Evolutionary conservation across 805 yeast species (phyloP).

Genomic region (Ogataea zsoltii): DNA sequence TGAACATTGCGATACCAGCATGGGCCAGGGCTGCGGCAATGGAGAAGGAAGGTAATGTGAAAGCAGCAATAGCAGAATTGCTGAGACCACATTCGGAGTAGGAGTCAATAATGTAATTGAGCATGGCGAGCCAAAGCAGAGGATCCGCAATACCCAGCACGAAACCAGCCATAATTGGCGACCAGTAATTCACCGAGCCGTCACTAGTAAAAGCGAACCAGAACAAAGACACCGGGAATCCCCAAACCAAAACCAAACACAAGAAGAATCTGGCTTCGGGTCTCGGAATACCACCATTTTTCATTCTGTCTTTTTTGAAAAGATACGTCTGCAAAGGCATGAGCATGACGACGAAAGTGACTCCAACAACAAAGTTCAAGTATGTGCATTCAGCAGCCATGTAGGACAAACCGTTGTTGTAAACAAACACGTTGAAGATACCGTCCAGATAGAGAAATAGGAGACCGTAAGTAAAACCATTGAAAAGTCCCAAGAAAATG

Average conservation of each 20-base stretch:
- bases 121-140: constrained; percentile 37
- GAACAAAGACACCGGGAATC: constrained; percentile 37
- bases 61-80: constrained; percentile 39
- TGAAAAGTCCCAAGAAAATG: constrained; percentile 35
- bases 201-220: constrained; percentile 38
- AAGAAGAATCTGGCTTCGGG: constrained; percentile 37
- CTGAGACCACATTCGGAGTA: constrained; percentile 35
- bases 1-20: constrained; percentile 42
- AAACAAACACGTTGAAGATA: constrained; percentile 36
- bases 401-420: constrained; percentile 32
- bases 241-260: constrained; percentile 38
- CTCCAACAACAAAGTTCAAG: constrained; percentile 38
- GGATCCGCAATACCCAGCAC: constrained; percentile 37
- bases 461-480: constrained; percentile 39
- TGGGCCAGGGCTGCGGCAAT: constrained; percentile 38
- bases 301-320: constrained; percentile 31
- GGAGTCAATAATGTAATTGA: constrained; percentile 36
- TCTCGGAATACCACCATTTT: constrained; percentile 35
- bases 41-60: constrained; percentile 38
- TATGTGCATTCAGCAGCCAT: constrained; percentile 37
- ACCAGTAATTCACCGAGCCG: constrained; percentile 36
- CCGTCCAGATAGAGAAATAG: constrained; percentile 38
- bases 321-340: constrained; percentile 36
- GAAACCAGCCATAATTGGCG: constrained; percentile 36
- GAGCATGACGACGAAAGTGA: constrained; percentile 27